Evolutionary conservation across 1,284 basidiomycete species (phyloP).

Genomic region (Malassezia yamatoensis): DNA sequence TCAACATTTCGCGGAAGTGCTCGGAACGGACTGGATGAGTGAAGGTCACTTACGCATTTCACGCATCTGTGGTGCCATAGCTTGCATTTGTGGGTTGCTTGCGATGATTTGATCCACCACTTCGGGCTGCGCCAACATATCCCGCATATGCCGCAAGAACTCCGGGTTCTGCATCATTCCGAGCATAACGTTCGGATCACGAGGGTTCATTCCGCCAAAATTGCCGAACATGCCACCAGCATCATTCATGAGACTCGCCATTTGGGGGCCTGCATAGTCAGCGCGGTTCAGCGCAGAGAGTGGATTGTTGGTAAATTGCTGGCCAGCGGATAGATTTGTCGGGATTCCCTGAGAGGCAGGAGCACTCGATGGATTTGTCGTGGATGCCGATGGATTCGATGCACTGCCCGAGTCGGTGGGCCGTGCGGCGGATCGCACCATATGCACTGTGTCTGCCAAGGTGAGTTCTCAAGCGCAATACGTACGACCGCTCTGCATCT

Average conservation of each 20-base stretch:
- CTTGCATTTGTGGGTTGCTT: slow-evolving; percentile 36
- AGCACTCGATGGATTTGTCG: slow-evolving; percentile 17
- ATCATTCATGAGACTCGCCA: slow-evolving; percentile 38
- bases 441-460: slow-evolving; percentile 35
- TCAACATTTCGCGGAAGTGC: slow-evolving; percentile 40
- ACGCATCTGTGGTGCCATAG: slow-evolving; percentile 38
- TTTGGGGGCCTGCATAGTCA: slow-evolving; percentile 43
- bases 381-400: slow-evolving; percentile 16
- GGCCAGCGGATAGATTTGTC: slow-evolving; percentile 39
- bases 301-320: slow-evolving; percentile 43
- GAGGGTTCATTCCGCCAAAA: slow-evolving; percentile 39
- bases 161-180: slow-evolving; percentile 41
- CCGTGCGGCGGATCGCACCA: slow-evolving; percentile 35
- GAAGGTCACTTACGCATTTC: slow-evolving; percentile 21
- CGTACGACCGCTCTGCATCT: slow-evolving; percentile 34
- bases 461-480: background rate
- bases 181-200: slow-evolving; percentile 44
- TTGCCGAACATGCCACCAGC: slow-evolving; percentile 33
- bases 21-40: slow-evolving; percentile 28
- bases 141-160: slow-evolving; percentile 39
- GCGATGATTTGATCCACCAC: slow-evolving; percentile 45
- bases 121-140: slow-evolving; percentile 38
- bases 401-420: background rate
- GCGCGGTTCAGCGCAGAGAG: slow-evolving; percentile 40
- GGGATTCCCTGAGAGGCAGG: slow-evolving; percentile 37